Evolutionary conservation across 805 yeast species (phyloP), one percentile per base, ranked within the genome.

Genomic region (Starmerella apicola): DNA sequence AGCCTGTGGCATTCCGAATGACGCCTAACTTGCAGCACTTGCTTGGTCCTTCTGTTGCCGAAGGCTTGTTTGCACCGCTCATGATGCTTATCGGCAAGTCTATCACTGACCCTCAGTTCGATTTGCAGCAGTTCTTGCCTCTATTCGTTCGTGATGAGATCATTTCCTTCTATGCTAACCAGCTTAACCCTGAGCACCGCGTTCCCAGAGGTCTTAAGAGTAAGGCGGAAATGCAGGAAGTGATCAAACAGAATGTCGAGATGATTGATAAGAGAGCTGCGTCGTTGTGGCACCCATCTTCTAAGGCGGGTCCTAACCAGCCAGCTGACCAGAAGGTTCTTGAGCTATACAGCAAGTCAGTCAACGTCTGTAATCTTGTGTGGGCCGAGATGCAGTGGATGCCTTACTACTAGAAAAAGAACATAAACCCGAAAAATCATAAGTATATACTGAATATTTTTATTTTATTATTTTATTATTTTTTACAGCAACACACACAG

Each of bases 111-210:
- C 94, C 95, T 1, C 95, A 85, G 51, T 81, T 83, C 47, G 95
- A 88, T 51, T 67, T 91, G 59, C 94, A 81, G 53, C 93, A 85
- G 46, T 85, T 81, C 60, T 63, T 91, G 62, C 82, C 94, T n/a
- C 67, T 91, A 50, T 88, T 91, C 62, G 94, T 93, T 17, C 75
- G 97, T 42, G 98, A 91, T 61, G 99, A 91, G 60, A 81, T 88
- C 15, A 75, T 86, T 37, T 77, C 95, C 0, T 88, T 96, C 97
- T 86, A 79, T 58, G 40, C 34, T 13, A 38, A 42, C 30, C 49
- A 41, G 27, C 34, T 45, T 20, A 76, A 86, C 29, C 93, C 81
- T 56, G 94, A 83, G 54, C 95, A 85, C 54, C 73, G 62, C 37
- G 63, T 85, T 43, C 76, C 91, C 9, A 29, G 19, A 19, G 47